Percentiles rank a stretch among this genome's conserved stretches.
Conservation (phyloP, 2,329 filamentous ascomycete species). For the Trichoderma hamatum region DNA sequence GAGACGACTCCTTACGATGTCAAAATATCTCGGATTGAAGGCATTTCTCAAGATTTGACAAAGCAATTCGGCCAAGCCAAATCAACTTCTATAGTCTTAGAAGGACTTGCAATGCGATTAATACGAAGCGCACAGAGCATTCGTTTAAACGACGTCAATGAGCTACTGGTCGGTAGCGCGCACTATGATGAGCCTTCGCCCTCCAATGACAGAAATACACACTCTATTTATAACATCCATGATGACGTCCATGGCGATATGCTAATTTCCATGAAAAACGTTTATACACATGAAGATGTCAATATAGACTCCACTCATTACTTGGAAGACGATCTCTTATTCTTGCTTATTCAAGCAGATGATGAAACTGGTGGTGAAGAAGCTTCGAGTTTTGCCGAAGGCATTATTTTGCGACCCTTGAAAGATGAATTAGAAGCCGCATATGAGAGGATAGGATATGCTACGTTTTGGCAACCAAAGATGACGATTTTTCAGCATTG, state of each 20-base stretch:
- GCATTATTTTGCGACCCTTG: not conserved
- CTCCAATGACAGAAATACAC: not conserved
- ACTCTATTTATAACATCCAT: not conserved
- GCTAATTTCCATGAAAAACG: not conserved
- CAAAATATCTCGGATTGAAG: not conserved
- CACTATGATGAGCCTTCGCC: not conserved
- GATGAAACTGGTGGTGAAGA: not conserved
- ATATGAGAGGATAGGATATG: not conserved
- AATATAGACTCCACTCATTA: not conserved
- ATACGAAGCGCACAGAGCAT: not conserved
- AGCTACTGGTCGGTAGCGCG: not conserved
- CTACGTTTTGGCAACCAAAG: not conserved
- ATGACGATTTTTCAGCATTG: not conserved
- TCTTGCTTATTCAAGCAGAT: constrained; percentile 14
- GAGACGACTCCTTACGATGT: not conserved
- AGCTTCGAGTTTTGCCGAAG: not conserved
- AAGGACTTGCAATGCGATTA: not conserved
- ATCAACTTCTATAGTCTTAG: not conserved
- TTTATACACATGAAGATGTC: not conserved
- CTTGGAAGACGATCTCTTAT: not conserved
- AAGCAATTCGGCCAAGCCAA: not conserved
- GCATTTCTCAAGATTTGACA: not conserved
- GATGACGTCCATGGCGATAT: not conserved
- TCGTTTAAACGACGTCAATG: not conserved
- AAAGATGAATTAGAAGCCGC: not conserved